Base-by-base conservation (phyloP, 176 grass and related monocot genomes). In the Oryza meyeriana region DNA sequence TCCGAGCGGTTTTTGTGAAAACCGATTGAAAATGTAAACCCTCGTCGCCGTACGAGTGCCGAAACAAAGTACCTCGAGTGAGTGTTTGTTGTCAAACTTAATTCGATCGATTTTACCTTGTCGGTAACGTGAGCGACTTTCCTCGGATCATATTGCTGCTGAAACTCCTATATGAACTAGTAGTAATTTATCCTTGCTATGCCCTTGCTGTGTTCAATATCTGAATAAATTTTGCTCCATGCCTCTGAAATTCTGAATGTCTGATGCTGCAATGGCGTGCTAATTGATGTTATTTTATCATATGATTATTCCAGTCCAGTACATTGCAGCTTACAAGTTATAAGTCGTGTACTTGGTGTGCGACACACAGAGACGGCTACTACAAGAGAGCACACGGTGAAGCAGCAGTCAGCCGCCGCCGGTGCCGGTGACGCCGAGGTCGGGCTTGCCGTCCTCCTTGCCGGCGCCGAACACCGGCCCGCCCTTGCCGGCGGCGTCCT, bases 391-490 rank as follows among this genome's bases (percentile, higher is more conserved):
- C 5, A 8, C 47, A 52, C 1, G 47, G 50, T 55, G 50, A 22
- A 8, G 12, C 4, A 40, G n/a, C 1, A 8, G 24, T 62, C 33
- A 85, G 50, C 78, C 36, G 13, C 36, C 16, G 45, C 86, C 89
- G 25, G 89, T 92, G 42, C 91, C 89, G 12, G 89, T 88, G 79
- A 83, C 80, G 63, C 87, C 83, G 8, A 94, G 85, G 64, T 97
- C 94, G 3, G 64, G 62, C 59, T 94, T 92, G 32, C 67, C 74
- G 12, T 92, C 82, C 14, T 97, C 92, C 16, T 6, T 31, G 33
- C 88, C 85, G 33, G 91, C 85, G 22, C 82, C 85, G 64, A 97
- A 97, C 65, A 94, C 87, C 4, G 94, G 94, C 2, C 89, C 92
- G 20, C 87, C 94, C 52, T 79, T 85, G 6, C 87, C 89, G 4